phyloP scores from a whole-genome alignment of 176 grass and related monocot genomes.

The Phoenix dactylifera region DNA sequence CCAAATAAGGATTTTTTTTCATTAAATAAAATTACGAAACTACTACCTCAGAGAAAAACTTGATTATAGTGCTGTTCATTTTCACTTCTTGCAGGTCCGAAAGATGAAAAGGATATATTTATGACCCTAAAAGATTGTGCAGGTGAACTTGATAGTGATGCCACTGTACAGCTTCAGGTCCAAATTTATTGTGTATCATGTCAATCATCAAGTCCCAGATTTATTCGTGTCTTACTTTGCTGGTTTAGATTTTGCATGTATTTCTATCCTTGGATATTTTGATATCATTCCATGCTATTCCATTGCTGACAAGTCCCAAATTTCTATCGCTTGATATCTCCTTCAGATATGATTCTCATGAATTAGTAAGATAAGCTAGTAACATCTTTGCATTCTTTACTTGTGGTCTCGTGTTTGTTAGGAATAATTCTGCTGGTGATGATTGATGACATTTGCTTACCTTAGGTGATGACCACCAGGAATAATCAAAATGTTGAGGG shows the following conservation, averaged over 20 bases:
- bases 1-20: too few relatives aligned
- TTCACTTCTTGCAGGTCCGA: constrained; percentile 44
- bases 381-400: neutral
- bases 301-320: too few relatives aligned
- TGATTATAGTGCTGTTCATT: too few relatives aligned
- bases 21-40: too few relatives aligned
- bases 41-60: too few relatives aligned
- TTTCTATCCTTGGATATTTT: constrained; percentile 6
- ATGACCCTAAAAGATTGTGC: constrained; percentile 66
- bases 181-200: neutral
- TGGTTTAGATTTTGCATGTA: constrained; percentile 5
- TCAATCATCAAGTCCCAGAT: neutral
- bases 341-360: constrained; percentile 77
- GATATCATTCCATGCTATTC: constrained; percentile 2
- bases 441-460: neutral
- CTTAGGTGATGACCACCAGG: constrained; percentile 57
- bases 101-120: constrained; percentile 80
- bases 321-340: constrained; percentile 60
- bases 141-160: constrained; percentile 50
- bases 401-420: neutral
- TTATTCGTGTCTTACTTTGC: neutral
- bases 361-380: constrained; percentile 40
- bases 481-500: constrained; percentile 51
- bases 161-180: constrained; percentile 76
- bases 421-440: neutral